Percentiles rank a stretch among this genome's conserved stretches.
phyloP scores from a whole-genome alignment of 2,329 filamentous ascomycete genomes.

The Metarhizium anisopliae region DNA sequence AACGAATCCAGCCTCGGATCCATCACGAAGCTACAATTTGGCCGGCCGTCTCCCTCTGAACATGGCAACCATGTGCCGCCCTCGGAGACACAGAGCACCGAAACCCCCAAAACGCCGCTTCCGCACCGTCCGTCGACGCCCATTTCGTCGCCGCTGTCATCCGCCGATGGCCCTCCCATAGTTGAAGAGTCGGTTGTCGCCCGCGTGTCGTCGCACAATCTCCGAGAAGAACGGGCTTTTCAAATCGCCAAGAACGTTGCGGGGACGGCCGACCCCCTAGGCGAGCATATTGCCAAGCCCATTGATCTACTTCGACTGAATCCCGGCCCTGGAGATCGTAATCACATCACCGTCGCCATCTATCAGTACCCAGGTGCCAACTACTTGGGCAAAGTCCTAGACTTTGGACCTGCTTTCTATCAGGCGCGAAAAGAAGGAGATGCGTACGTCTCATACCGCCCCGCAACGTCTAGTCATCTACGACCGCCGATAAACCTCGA shows the following conservation, averaged over 20 bases:
- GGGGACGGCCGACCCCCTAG: constrained; percentile 60
- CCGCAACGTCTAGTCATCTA: constrained; percentile 33
- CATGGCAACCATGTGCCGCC: constrained; percentile 12
- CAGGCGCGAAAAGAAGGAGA: constrained; percentile 44
- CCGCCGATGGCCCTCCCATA: constrained; percentile 36
- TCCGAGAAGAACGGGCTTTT: constrained; percentile 80
- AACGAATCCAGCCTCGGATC: constrained; percentile 35
- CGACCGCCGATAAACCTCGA: constrained; percentile 59
- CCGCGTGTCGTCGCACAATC: constrained; percentile 69
- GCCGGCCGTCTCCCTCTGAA: constrained; percentile 35
- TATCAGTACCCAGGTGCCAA: constrained; percentile 73
- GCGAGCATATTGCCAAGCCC: constrained; percentile 69
- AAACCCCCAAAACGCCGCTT: constrained; percentile 17
- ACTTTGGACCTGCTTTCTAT: constrained; percentile 71
- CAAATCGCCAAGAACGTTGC: constrained; percentile 71
- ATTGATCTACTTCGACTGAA: constrained; percentile 70
- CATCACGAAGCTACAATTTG: constrained; percentile 31
- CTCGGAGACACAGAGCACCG: constrained; percentile 25
- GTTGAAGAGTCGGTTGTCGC: constrained; percentile 64
- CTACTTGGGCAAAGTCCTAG: constrained; percentile 59
- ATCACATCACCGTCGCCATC: constrained; percentile 67
- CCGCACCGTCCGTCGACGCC: constrained; percentile 16
- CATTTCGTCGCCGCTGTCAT: constrained; percentile 22
- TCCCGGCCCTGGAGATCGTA: constrained; percentile 58
- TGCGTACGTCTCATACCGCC: constrained; percentile 34